Evolutionary conservation across 2,329 filamentous ascomycete species (phyloP).

Genomic region (Ophiostoma australiae): DNA sequence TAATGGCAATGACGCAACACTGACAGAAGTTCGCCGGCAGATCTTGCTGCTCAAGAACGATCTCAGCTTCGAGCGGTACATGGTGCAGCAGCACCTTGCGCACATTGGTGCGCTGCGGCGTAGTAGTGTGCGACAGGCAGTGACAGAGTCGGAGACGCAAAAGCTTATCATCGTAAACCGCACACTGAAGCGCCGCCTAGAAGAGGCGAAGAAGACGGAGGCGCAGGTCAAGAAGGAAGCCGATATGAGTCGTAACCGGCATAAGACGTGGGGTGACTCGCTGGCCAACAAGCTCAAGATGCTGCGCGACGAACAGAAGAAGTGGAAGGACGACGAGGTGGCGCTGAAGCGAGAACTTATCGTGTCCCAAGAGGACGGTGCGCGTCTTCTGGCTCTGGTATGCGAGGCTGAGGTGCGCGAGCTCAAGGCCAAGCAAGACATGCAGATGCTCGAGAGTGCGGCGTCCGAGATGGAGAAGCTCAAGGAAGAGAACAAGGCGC

Average conservation of each 20-base stretch:
- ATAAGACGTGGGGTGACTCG: constrained; percentile 73
- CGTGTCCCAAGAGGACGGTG: constrained; percentile 54
- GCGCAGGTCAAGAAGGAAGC: constrained; percentile 66
- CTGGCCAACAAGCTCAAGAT: constrained; percentile 60
- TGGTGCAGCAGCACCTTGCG: constrained; percentile 76
- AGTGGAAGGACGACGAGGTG: constrained; percentile 55
- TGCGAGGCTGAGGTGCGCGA: constrained; percentile 66
- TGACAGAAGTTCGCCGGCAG: constrained; percentile 61
- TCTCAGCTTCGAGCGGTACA: constrained; percentile 74
- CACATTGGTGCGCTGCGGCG: constrained; percentile 75
- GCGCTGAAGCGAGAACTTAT: constrained; percentile 55
- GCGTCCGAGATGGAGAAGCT: constrained; percentile 57
- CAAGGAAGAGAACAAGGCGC: constrained; percentile 52
- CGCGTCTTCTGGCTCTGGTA: constrained; percentile 60
- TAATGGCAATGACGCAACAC: background rate
- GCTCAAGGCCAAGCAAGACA: constrained; percentile 56
- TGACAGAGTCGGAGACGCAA: constrained; percentile 75
- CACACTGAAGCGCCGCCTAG: constrained; percentile 64
- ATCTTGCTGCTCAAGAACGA: constrained; percentile 75
- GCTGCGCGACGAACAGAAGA: constrained; percentile 65
- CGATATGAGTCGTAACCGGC: constrained; percentile 64
- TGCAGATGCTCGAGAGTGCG: constrained; percentile 42
- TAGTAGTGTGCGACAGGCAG: constrained; percentile 69
- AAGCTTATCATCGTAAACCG: constrained; percentile 74
- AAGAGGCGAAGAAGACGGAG: constrained; percentile 67